These are phyloP conservation scores for Hyphopichia fennica DNA, from an alignment of 1,139 yeast species.

Conservation along the genomic window DNA sequence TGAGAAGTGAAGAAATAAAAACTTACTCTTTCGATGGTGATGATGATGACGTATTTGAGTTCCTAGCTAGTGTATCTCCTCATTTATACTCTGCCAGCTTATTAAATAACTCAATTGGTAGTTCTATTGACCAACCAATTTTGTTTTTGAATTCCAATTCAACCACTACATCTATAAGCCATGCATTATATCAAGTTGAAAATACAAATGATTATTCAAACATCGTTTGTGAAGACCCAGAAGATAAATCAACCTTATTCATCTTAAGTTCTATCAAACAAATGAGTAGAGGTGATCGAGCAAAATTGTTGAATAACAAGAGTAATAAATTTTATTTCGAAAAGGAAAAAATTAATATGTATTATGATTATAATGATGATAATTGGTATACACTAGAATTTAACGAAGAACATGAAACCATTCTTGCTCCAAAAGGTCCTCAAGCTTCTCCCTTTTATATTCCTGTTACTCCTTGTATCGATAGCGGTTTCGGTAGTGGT, in stretches of 20 bases:
- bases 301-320: slow-evolving; percentile 9
- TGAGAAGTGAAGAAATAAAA: too few species aligned
- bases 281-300: slow-evolving; percentile 7
- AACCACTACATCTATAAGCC: too few species aligned
- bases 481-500: slow-evolving; percentile 7
- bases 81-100: too few species aligned
- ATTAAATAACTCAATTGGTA: too few species aligned
- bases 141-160: too few species aligned
- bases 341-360: slow-evolving; percentile 12
- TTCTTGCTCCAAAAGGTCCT: slow-evolving; percentile 4
- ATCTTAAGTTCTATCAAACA: slow-evolving; percentile 11
- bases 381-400: slow-evolving; percentile 15
- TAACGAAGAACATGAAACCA: background rate
- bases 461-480: slow-evolving; percentile 10
- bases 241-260: background rate
- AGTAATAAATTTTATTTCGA: slow-evolving; percentile 12
- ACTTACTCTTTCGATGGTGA: too few species aligned
- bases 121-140: too few species aligned
- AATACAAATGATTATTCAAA: too few species aligned
- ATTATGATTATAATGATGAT: slow-evolving; percentile 13
- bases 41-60: too few species aligned
- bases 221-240: background rate
- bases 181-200: too few species aligned
- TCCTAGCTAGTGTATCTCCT: too few species aligned
- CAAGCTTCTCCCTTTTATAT: slow-evolving; percentile 4